Evolutionary conservation across 2,329 filamentous ascomycete species (phyloP).

Genomic region (Boeremia lycopersici): DNA sequence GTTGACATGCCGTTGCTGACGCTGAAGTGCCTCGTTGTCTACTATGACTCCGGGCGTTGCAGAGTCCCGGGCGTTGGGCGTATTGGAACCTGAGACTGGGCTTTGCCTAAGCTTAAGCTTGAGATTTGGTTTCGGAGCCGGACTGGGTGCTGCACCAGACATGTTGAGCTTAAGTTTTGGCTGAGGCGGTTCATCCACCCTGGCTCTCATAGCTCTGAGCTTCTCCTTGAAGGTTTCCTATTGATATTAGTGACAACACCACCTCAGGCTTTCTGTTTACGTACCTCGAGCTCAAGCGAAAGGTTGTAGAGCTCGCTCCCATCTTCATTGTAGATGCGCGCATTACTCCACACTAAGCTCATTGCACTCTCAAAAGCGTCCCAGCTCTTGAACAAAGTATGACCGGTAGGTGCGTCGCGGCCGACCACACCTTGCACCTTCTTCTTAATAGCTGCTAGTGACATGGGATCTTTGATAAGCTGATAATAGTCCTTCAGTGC

Average conservation of each 20-base stretch:
- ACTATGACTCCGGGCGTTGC: slow-evolving; percentile 57
- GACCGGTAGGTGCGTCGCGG: slow-evolving; percentile 63
- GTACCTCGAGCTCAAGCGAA: slow-evolving; percentile 79
- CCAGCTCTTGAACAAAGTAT: slow-evolving; percentile 81
- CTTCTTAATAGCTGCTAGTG: slow-evolving; percentile 78
- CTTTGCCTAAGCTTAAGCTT: slow-evolving; percentile 64
- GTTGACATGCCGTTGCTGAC: slow-evolving; percentile 59
- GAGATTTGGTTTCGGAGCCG: slow-evolving; percentile 55
- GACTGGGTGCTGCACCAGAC: slow-evolving; percentile 41
- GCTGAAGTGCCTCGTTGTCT: slow-evolving; percentile 60
- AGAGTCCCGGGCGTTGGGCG: slow-evolving; percentile 49
- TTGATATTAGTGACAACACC: slow-evolving; percentile 20
- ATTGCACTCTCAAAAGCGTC: slow-evolving; percentile 78
- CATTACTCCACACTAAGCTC: slow-evolving; percentile 84
- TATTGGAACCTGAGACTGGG: slow-evolving; percentile 47
- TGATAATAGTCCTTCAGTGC: slow-evolving; percentile 84
- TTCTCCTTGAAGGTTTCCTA: slow-evolving; percentile 72
- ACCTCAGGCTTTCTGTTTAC: slow-evolving; percentile 11
- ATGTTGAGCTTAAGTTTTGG: slow-evolving; percentile 84
- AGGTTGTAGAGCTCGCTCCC: slow-evolving; percentile 82
- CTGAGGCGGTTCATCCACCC: slow-evolving; percentile 73
- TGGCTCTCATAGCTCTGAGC: slow-evolving; percentile 72
- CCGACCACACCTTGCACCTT: slow-evolving; percentile 75
- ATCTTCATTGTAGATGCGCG: slow-evolving; percentile 89
- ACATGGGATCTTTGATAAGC: slow-evolving; percentile 80